A percentile compares a stretch with the other conserved stretches of the same genome.
Evolutionary conservation across 441 rosid species (phyloP).

Genomic region (Euphorbia corollata): DNA sequence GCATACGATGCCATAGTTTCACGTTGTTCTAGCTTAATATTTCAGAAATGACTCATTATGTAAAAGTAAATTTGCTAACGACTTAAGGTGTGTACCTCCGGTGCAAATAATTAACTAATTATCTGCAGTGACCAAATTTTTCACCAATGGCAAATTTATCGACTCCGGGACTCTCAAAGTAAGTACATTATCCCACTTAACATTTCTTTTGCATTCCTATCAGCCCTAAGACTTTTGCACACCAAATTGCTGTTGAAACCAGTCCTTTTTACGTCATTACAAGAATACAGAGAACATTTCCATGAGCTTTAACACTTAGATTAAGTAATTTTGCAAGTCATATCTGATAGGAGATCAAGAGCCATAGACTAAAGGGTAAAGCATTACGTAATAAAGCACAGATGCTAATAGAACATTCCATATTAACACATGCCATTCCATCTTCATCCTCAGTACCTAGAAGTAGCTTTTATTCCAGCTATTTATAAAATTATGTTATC

Average conservation of each 20-base stretch:
- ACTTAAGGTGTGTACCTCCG: background rate
- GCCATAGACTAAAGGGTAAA: background rate
- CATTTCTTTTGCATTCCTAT: background rate
- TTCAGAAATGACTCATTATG: background rate
- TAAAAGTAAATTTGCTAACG: background rate
- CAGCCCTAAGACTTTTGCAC: background rate
- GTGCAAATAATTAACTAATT: background rate
- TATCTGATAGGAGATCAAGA: background rate
- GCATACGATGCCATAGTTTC: background rate
- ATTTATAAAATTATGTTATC: background rate
- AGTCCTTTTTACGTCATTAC: background rate
- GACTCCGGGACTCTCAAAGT: background rate
- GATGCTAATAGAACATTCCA: too few relatives aligned
- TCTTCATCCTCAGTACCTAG: slow-evolving; percentile 7
- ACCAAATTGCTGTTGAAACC: background rate
- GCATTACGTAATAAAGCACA: too few relatives aligned
- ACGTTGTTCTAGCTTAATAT: background rate
- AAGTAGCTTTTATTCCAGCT: background rate
- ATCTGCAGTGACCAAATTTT: background rate
- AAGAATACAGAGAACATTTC: slow-evolving; percentile 3
- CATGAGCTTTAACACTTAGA: background rate
- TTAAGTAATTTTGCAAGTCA: slow-evolving; percentile 2
- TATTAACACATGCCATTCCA: slow-evolving; percentile 8
- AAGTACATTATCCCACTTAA: background rate
- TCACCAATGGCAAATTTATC: background rate